Percentiles rank a stretch among this genome's conserved stretches.
Evolutionary conservation across 164 flowering plant genomes (phyloP).

Genomic region (Sextonia rubra): DNA sequence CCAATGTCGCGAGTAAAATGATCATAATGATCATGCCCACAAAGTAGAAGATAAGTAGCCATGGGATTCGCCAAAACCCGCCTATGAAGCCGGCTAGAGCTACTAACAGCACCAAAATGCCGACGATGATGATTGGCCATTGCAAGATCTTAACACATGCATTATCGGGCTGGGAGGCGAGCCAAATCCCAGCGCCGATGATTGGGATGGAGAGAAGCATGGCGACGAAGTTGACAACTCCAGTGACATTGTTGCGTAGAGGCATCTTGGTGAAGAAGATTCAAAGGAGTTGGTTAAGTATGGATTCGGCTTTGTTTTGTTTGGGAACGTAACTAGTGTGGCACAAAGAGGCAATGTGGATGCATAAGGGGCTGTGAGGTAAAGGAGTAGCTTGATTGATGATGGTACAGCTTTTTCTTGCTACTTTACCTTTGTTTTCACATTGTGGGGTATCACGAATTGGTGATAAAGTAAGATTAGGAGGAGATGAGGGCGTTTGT

Average conservation of each 20-base stretch:
- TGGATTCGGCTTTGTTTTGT: no score
- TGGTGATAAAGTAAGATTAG: not conserved
- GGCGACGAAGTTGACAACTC: slow-evolving; percentile 78
- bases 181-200: slow-evolving; percentile 90
- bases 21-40: slow-evolving; percentile 72
- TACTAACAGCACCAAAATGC: slow-evolving; percentile 55
- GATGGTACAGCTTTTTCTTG: not conserved
- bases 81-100: slow-evolving; percentile 76
- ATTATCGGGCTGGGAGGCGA: slow-evolving; percentile 61
- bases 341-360: not conserved
- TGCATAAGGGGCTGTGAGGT: not conserved
- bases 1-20: slow-evolving; percentile 49
- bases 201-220: slow-evolving; percentile 78
- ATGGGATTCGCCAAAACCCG: slow-evolving; percentile 67
- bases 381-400: no score
- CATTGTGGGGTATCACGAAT: not conserved
- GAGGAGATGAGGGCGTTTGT: not conserved
- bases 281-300: not conserved
- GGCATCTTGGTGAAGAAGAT: slow-evolving; percentile 47
- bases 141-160: slow-evolving; percentile 77
- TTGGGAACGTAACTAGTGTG: not conserved
- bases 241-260: slow-evolving; percentile 76
- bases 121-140: slow-evolving; percentile 89
- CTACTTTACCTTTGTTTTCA: not conserved
- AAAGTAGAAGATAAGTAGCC: slow-evolving; percentile 64